Evolutionary conservation across 805 yeast species (phyloP), one percentile per base, ranked within the genome.

Genomic region (Metschnikowia cubensis): DNA sequence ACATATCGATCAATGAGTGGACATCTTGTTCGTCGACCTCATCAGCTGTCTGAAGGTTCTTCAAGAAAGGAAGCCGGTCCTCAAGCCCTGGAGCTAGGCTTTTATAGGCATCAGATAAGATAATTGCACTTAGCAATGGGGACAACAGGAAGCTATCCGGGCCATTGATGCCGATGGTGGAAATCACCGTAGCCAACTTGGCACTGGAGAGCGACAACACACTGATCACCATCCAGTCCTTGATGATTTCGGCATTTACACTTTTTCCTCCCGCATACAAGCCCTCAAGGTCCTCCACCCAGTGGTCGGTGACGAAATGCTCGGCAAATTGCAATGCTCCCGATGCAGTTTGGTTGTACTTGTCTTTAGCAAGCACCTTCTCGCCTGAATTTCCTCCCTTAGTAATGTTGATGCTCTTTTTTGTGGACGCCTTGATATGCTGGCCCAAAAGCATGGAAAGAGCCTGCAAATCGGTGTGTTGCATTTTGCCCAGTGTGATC

Each of bases 271-370:
- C 77, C 8, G 76, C 75, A 66, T 81, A 85, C 48, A 82, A 62
- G 35, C 68, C 71, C 57, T 86, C 92, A 39, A 87, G 59, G 13
- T 66, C 62, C 55, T 81, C 84, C 15, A 84, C 64, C 90, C 90
- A 86, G 10, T 71, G 66, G 1, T 67, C 58, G 18, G 70, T 70
- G 2, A 84, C 80, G 63, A 85, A 87, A 18, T 58, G 60, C 49
- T 80, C 85, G 1, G 82, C 75, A 63, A 85, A 83, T 2, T 52
- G 57, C 4, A 63, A 57, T 0, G 70, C 58, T 17, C 45, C 32
- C n/a, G 56, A 40, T 5, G 54, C 39, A 3, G 45, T 43, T 39
- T 54, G 60, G 39, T 48, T 52, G 21, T 57, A 50, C 42, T 61
- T 65, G 43, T 63, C 65, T 47, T 58, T 63, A 31, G 55, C 54